phyloP scores from a whole-genome alignment of 768 basidiomycete genomes.

The Nidula microcarpa region DNA sequence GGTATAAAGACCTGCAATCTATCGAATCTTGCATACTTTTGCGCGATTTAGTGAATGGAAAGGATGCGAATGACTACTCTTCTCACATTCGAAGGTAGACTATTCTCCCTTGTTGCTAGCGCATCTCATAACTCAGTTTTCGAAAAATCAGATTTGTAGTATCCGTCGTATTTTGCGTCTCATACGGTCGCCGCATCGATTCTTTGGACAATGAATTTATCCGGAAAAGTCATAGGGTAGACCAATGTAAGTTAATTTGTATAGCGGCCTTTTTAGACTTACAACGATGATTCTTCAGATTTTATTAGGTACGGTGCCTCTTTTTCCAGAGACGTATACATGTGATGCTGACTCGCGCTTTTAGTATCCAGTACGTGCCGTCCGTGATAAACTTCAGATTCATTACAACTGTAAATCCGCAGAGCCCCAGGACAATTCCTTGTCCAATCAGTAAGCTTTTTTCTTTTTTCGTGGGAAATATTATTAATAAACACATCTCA shows the following conservation, averaged over 20 bases:
- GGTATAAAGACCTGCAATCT: background rate
- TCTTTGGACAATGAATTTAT: slow-evolving; percentile 2
- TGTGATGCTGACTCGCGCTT: background rate
- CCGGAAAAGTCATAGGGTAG: background rate
- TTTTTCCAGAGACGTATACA: background rate
- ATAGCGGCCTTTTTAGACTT: background rate
- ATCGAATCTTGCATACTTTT: background rate
- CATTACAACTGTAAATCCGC: background rate
- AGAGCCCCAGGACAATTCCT: background rate
- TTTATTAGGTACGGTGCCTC: background rate
- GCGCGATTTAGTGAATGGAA: background rate
- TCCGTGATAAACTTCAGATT: background rate
- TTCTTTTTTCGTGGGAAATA: background rate
- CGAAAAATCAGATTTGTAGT: background rate
- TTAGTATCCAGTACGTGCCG: background rate
- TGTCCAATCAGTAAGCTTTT: background rate
- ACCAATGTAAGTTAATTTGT: background rate
- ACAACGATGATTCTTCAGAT: background rate
- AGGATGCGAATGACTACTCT: background rate
- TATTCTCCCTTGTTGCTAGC: background rate
- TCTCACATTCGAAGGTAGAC: background rate
- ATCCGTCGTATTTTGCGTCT: slow-evolving; percentile 8
- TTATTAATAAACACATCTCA: background rate
- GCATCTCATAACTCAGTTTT: background rate
- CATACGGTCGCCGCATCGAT: slow-evolving; percentile 7